Evolutionary conservation across 495 filamentous ascomycete genomes (phyloP).

Genomic region (Aspergillus campestris): DNA sequence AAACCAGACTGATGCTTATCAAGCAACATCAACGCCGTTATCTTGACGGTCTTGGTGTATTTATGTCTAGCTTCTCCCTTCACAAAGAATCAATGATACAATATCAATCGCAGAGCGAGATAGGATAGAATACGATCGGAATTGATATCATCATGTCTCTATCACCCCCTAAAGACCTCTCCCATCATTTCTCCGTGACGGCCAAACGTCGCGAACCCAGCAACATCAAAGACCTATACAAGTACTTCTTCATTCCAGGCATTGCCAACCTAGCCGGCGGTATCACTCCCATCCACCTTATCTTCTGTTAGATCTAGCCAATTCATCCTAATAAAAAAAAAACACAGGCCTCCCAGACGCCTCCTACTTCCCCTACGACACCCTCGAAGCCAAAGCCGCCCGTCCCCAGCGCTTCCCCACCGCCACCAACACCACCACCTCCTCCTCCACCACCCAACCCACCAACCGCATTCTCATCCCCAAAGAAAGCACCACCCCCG

Average conservation of each 20-base stretch:
- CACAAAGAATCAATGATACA: neutral
- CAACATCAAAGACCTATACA: slow-evolving; percentile 71
- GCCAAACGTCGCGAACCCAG: slow-evolving; percentile 57
- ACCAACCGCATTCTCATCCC: slow-evolving; percentile 58
- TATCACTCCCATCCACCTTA: slow-evolving; percentile 26
- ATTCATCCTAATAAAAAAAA: neutral
- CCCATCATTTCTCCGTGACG: slow-evolving; percentile 64
- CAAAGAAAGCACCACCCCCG: slow-evolving; percentile 45
- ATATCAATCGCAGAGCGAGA: neutral
- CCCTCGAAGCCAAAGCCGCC: slow-evolving; percentile 72
- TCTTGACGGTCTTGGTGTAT: neutral
- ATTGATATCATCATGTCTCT: slow-evolving; percentile 1
- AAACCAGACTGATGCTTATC: slow-evolving; percentile 4
- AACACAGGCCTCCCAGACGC: slow-evolving; percentile 64
- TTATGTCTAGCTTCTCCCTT: neutral
- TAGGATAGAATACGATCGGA: neutral
- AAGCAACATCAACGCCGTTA: slow-evolving; percentile 3
- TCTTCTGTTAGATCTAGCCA: neutral
- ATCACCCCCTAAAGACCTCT: slow-evolving; percentile 59
- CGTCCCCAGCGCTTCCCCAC: slow-evolving; percentile 64
- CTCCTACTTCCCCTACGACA: slow-evolving; percentile 83
- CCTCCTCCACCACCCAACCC: slow-evolving; percentile 21
- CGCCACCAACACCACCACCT: slow-evolving; percentile 43
- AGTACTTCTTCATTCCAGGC: slow-evolving; percentile 70
- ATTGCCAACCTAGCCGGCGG: slow-evolving; percentile 87